These are phyloP conservation scores for Tolypocladium tropicale DNA, from an alignment of 2,329 filamentous ascomycete genomes.

Conservation along the genomic window DNA sequence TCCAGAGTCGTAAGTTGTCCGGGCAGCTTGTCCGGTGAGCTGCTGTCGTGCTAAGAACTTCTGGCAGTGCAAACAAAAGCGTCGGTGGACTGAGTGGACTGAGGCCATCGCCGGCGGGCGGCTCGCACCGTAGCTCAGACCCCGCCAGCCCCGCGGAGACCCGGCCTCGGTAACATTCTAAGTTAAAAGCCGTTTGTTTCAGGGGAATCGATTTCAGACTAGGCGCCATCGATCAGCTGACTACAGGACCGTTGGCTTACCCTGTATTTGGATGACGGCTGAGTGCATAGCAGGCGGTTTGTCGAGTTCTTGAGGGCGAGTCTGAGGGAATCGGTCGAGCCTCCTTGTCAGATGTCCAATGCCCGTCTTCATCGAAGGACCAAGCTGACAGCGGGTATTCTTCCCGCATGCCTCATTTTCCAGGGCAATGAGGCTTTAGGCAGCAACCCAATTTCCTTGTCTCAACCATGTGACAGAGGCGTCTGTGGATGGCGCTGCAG, in stretches of 20 bases:
- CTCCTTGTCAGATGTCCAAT: background rate
- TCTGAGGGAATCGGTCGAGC: background rate
- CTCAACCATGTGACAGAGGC: background rate
- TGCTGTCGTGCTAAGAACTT: background rate
- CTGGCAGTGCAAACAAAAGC: background rate
- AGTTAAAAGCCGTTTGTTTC: no score
- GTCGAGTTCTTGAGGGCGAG: background rate
- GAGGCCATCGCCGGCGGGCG: background rate
- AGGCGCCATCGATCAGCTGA: no score
- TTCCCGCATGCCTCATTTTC: background rate
- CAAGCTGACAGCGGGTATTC: background rate
- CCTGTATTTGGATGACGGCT: background rate
- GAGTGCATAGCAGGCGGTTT: background rate
- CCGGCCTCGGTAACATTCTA: background rate
- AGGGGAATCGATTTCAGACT: background rate
- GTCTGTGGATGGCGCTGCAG: background rate
- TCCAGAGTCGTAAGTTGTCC: constrained; percentile 28
- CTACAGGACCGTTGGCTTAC: background rate
- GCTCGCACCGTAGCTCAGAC: background rate
- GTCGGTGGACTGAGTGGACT: background rate
- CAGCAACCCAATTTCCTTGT: background rate
- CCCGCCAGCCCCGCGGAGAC: background rate
- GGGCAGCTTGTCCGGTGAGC: background rate
- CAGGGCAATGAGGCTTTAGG: background rate
- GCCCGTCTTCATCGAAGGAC: no score